phyloP scores from a whole-genome alignment of 1,139 yeast genomes.

The Ogataea hybrid region DNA sequence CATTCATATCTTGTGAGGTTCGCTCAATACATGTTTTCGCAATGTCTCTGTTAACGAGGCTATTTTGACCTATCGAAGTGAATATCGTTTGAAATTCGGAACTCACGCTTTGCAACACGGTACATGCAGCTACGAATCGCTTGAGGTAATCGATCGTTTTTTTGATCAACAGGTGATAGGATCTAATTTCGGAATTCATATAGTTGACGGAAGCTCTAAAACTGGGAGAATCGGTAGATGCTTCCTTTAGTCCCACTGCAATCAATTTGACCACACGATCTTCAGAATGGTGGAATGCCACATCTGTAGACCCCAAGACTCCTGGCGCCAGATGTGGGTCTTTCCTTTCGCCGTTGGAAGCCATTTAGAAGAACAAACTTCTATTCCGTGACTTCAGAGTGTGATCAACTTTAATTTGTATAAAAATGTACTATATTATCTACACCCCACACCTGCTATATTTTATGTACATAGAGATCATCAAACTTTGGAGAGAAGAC shows the following conservation, averaged over 20 bases:
- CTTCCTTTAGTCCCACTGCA: conserved; percentile 84
- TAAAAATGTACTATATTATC: not conserved
- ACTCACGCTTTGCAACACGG: conserved; percentile 13
- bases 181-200: conserved; percentile 61
- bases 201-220: conserved; percentile 80
- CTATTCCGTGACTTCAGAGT: too few species aligned
- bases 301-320: not conserved
- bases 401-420: not conserved
- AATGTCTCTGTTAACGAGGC: conserved; percentile 32
- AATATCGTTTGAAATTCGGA: conserved; percentile 19
- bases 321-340: not conserved
- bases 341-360: not conserved
- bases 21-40: conserved; percentile 65
- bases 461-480: conserved; percentile 6
- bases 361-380: not conserved
- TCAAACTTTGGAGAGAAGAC: conserved; percentile 26
- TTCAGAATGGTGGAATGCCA: not conserved
- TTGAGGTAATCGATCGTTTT: conserved; percentile 54
- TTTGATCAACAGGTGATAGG: conserved; percentile 69
- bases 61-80: conserved; percentile 12
- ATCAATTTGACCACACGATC: conserved; percentile 49
- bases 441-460: conserved; percentile 8
- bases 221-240: conserved; percentile 88
- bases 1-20: conserved; percentile 55
- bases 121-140: conserved; percentile 42